Conservation (phyloP, 345 rosid species). For the Salix koriyanagi region DNA sequence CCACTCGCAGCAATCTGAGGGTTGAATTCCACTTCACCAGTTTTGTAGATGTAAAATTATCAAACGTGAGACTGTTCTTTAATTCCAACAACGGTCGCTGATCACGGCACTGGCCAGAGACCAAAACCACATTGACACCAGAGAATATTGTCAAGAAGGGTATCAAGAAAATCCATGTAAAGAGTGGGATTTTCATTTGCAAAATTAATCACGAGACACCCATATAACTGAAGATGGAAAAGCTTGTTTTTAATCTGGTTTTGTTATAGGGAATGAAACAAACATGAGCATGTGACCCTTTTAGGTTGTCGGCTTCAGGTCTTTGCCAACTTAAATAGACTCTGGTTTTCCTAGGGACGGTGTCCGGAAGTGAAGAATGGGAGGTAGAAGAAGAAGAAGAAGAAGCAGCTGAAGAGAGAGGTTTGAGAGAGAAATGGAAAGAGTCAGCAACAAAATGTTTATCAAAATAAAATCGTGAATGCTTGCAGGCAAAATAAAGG, state of each 20-base stretch:
- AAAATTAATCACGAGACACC: background rate
- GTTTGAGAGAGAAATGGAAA: background rate
- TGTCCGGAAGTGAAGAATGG: background rate
- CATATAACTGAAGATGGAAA: background rate
- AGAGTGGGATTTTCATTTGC: conserved; percentile 10
- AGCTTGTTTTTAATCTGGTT: background rate
- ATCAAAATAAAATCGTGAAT: background rate
- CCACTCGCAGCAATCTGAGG: conserved; percentile 37
- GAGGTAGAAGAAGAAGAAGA: background rate
- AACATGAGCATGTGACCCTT: background rate
- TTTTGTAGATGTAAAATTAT: background rate
- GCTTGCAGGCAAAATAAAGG: background rate
- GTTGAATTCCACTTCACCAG: conserved; percentile 29
- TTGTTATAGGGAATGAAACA: background rate
- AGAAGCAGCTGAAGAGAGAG: background rate
- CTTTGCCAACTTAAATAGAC: background rate
- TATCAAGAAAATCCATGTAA: conserved; percentile 1
- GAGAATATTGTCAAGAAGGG: background rate
- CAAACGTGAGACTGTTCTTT: conserved; percentile 21
- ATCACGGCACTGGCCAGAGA: conserved; percentile 34
- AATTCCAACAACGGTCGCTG: conserved; percentile 36
- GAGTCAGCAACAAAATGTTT: background rate
- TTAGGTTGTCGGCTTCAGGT: background rate
- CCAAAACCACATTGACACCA: background rate
- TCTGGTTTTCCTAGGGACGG: background rate